Evolutionary conservation across 352 stramenopile genomes (phyloP).

Genomic region (Phytophthora quininea): DNA sequence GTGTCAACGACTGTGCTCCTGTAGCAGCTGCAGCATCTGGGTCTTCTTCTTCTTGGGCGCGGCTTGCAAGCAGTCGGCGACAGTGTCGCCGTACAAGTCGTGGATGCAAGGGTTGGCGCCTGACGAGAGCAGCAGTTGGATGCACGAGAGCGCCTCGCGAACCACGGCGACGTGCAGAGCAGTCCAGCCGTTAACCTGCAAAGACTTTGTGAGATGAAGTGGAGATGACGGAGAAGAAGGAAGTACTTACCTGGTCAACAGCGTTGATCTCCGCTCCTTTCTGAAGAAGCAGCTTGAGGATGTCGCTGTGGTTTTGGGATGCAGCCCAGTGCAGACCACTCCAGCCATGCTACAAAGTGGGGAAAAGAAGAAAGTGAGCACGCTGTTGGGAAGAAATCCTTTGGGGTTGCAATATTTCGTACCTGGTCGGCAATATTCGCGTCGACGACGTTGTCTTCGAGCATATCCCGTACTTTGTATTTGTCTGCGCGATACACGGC

Average conservation of each 20-base stretch:
- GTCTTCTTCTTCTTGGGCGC: constrained; percentile 51
- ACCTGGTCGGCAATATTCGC: constrained; percentile 68
- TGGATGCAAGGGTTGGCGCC: constrained; percentile 43
- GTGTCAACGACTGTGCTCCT: constrained; percentile 18
- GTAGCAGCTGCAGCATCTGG: constrained; percentile 51
- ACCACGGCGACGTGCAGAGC: constrained; percentile 71
- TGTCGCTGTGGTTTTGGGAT: constrained; percentile 62
- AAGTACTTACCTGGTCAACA: constrained; percentile 56
- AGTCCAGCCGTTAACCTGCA: constrained; percentile 70
- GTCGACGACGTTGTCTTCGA: constrained; percentile 51
- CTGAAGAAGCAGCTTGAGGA: constrained; percentile 56
- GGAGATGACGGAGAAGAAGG: not conserved
- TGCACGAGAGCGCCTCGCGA: constrained; percentile 48
- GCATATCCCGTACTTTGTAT: constrained; percentile 56
- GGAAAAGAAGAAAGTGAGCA: constrained; percentile 2
- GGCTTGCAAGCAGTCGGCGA: constrained; percentile 41
- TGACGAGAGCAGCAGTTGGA: constrained; percentile 51
- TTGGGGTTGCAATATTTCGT: not conserved
- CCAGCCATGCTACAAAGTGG: constrained; percentile 65
- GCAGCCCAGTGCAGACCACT: constrained; percentile 80
- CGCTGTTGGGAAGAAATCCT: not conserved
- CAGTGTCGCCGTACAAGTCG: constrained; percentile 65
- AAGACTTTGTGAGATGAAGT: not conserved
- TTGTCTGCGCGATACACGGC: constrained; percentile 69
- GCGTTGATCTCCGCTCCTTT: constrained; percentile 51